Percentiles rank a stretch among this genome's conserved stretches.
phyloP scores from a whole-genome alignment of 345 rosid genomes.

The Eutrema japonicum region DNA sequence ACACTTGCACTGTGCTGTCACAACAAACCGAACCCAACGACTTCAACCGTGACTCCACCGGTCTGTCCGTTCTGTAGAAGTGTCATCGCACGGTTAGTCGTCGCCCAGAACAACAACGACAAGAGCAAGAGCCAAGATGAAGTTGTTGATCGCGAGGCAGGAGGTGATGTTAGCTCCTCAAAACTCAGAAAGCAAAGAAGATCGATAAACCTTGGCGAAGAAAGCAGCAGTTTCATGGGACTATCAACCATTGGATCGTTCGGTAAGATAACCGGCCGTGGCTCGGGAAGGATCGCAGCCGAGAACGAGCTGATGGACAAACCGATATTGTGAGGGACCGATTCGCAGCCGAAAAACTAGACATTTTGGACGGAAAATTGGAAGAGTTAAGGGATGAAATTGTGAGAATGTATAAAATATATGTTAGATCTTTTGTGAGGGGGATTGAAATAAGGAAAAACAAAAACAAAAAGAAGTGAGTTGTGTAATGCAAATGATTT shows the following conservation, averaged over 20 bases:
- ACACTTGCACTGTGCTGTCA: slow-evolving; percentile 96
- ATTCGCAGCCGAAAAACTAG: neutral
- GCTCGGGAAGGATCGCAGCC: slow-evolving; percentile 73
- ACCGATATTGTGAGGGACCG: slow-evolving; percentile 42
- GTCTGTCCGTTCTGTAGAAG: slow-evolving; percentile 98
- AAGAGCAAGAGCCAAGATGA: slow-evolving; percentile 52
- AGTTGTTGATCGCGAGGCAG: slow-evolving; percentile 51
- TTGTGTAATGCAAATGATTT: slow-evolving; percentile 29
- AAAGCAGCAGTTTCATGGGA: slow-evolving; percentile 95
- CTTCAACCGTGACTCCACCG: slow-evolving; percentile 63
- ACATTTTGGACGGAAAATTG: neutral
- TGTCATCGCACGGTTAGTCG: slow-evolving; percentile 63
- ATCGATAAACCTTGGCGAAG: slow-evolving; percentile 78
- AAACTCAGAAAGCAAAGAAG: slow-evolving; percentile 67
- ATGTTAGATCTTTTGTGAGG: slow-evolving; percentile 38
- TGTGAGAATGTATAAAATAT: slow-evolving; percentile 44
- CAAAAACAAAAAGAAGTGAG: neutral
- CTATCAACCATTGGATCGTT: slow-evolving; percentile 68
- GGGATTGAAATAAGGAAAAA: slow-evolving; percentile 37
- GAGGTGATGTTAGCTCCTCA: slow-evolving; percentile 59
- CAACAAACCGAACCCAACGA: slow-evolving; percentile 95
- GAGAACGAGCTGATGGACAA: slow-evolving; percentile 68
- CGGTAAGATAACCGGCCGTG: slow-evolving; percentile 68
- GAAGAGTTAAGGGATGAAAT: slow-evolving; percentile 7
- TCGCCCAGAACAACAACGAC: slow-evolving; percentile 60